Evolutionary conservation across 108 stramenopile species (phyloP), one percentile per base, ranked within the genome.

Genomic region (Thalassiosira profunda): DNA sequence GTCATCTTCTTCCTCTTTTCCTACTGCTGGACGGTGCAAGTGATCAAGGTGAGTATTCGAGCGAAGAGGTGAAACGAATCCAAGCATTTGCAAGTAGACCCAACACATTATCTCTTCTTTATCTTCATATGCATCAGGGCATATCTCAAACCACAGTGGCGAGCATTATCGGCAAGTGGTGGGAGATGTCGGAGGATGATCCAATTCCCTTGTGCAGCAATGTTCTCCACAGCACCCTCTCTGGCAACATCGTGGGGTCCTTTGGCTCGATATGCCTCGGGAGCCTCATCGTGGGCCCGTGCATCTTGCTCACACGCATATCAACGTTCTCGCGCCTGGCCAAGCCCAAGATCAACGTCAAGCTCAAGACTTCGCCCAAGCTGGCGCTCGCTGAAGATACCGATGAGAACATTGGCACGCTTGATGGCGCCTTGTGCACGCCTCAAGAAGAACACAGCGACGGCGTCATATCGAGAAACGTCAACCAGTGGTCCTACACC

Each of bases 161-260:
- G 3, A 90, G 87, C 4, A 88, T 95, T 11, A 86, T 94, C 58
- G 93, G 82, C 0, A 82, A 89, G 15, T 97, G 96, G 96, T 95
- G 92, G 72, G 79, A 74, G 42, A 61, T 70, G 25, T 47, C 84
- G 14, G 74, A 81, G 34, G 75, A 81, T 8, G 85, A 76, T 0
- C 38, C 28, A 5, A 42, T 77, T 18, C 79, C 81, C 29, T 79
- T 87, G 55, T 86, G 82, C 23, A 45, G 68, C 25, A 82, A 74
- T 8, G 77, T 83, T 5, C 51, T 77, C 15, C 43, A 44, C 14
- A 54, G 52, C n/a, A 79, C 83, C 20, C 34, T 95, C 2, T 59
- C 66, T 38, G 68, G 83, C 24, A 70, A 72, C 55, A 33, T 81
- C 9, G 80, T 85, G 4, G 69, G 42, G 34, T 80, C 84, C 17